Evolutionary conservation across 2,329 filamentous ascomycete genomes (phyloP), one percentile per base, ranked within the genome.

Genomic region (Ploettnerulaceae sp.): DNA sequence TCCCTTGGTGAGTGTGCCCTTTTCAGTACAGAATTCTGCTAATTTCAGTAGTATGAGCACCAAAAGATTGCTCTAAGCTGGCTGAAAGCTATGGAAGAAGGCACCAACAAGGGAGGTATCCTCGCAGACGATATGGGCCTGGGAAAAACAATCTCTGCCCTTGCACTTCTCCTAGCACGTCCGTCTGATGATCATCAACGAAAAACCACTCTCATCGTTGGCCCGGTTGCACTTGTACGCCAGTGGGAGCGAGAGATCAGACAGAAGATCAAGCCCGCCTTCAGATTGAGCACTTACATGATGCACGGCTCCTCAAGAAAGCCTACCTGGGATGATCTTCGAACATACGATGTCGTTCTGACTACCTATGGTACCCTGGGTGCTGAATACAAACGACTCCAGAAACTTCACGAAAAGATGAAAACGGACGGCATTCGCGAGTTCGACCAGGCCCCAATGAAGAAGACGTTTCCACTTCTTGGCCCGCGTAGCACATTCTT

Each of bases 241-340:
- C 89, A 95, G 63, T 95, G 89, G 89, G 81, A 86, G 59, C 76
- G 82, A 37, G 89, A 95, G 64, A 87, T 95, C 36, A 65, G 72
- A 48, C 76, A 73, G 28, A 89, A 90, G 64, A 66, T 93, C 26
- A 81, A 81, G 51, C 55, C 66, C 0, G 67, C 68, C 0, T 71
- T 85, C 60, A 69, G 71, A 24, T 67, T 94, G 11, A 79, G 71
- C 0, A 80, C 87, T 1, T 81, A 78, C 55, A 74, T 89, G 24
- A 77, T 87, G 47, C 88, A 95, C 59, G 78, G 79, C 2, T 56
- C 55, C 5, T 68, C 69, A 17, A 84, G 77, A 52, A 78, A 75
- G 53, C 66, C 70, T n/a, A 67, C 66, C 4, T 89, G 80, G 65
- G 67, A 71, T 24, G 74, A 80, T 12, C 67, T 95, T 20, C 76